These are phyloP conservation scores for Agastache rugosa DNA, from an alignment of 257 asterid genomes.

Conservation along the genomic window DNA sequence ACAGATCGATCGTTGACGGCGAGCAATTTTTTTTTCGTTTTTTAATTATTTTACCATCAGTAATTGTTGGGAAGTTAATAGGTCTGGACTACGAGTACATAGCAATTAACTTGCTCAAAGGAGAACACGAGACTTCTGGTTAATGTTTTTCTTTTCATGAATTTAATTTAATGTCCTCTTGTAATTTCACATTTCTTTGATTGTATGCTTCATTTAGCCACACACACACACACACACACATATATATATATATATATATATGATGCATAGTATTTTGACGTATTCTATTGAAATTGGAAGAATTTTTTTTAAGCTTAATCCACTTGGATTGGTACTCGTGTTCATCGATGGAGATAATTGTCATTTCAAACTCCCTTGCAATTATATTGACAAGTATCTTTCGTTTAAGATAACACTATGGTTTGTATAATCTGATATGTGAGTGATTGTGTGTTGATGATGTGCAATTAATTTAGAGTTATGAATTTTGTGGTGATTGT, in stretches of 20 bases:
- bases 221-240: too few species aligned
- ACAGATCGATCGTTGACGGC: conserved; percentile 40
- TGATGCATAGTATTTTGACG: conserved; percentile 9
- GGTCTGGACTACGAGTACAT: too few species aligned
- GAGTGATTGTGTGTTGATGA: too few species aligned
- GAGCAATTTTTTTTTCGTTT: conserved; percentile 35
- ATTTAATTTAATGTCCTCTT: too few species aligned
- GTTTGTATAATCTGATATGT: too few species aligned
- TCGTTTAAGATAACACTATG: neutral
- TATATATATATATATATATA: neutral
- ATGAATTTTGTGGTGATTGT: too few species aligned
- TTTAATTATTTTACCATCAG: too few species aligned
- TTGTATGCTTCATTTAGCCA: neutral
- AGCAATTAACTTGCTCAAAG: conserved; percentile 61
- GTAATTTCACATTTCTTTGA: neutral
- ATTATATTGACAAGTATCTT: conserved; percentile 69
- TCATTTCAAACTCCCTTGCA: conserved; percentile 76
- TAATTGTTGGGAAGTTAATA: conserved; percentile 33
- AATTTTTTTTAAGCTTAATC: conserved; percentile 86
- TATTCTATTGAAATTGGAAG: conserved; percentile 39
- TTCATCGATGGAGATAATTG: conserved; percentile 45
- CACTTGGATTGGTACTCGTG: conserved; percentile 73
- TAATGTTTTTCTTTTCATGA: conserved; percentile 11
- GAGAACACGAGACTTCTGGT: conserved; percentile 79
- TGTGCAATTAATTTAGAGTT: too few species aligned